Evolutionary conservation across 768 basidiomycete species (phyloP).

Genomic region (Trametes maxima): DNA sequence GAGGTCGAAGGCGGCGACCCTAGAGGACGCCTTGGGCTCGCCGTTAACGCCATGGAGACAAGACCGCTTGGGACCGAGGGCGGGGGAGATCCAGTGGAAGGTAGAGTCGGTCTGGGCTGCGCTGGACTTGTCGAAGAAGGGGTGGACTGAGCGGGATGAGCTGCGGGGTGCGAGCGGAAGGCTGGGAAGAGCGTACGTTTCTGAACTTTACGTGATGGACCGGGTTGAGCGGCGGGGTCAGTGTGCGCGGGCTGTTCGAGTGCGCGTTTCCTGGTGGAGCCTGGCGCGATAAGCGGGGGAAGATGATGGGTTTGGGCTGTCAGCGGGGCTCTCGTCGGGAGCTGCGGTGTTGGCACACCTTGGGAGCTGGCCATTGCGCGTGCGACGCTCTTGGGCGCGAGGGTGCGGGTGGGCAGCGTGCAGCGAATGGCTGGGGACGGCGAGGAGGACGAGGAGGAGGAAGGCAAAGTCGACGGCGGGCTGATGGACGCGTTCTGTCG

Average conservation of each 20-base stretch:
- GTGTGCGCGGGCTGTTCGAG: neutral
- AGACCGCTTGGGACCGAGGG: slow-evolving; percentile 35
- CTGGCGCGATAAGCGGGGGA: neutral
- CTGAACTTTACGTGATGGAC: slow-evolving; percentile 19
- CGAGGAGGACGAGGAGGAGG: neutral
- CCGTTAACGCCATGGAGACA: slow-evolving; percentile 42
- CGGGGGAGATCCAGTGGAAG: slow-evolving; percentile 36
- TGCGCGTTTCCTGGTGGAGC: slow-evolving; percentile 7
- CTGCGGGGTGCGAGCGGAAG: neutral
- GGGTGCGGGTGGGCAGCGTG: neutral
- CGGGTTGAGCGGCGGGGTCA: neutral
- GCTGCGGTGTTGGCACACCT: slow-evolving; percentile 2
- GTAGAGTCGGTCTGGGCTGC: slow-evolving; percentile 12
- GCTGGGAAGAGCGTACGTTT: slow-evolving; percentile 18
- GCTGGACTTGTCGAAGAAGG: slow-evolving; percentile 32
- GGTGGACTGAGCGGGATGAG: slow-evolving; percentile 26
- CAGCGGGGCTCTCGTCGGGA: neutral
- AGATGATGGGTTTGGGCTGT: neutral
- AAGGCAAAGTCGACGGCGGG: neutral
- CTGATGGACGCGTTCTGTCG: neutral
- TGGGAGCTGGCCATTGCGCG: slow-evolving; percentile 1
- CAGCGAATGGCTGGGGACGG: neutral
- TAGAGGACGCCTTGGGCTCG: slow-evolving; percentile 47
- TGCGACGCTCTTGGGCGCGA: neutral
- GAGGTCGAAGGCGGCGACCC: slow-evolving; percentile 81